phyloP scores from a whole-genome alignment of 768 basidiomycete genomes.

The Auriscalpium orientale region DNA sequence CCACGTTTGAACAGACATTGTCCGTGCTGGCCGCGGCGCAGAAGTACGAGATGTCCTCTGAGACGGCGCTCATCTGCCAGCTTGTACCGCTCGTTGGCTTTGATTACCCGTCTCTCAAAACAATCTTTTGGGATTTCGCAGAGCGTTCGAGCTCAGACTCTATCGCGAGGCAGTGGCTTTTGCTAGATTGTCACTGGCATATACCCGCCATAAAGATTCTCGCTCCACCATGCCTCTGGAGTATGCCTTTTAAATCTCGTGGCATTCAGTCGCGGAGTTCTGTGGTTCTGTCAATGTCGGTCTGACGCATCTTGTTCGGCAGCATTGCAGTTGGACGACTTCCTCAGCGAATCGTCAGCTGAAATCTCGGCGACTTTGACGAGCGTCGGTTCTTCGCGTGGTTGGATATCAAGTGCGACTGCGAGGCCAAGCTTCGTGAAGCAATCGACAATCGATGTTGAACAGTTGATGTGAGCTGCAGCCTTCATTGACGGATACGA shows the following conservation, averaged over 20 bases:
- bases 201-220: neutral
- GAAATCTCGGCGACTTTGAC: neutral
- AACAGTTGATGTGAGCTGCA: too few relatives aligned
- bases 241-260: neutral
- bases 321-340: neutral
- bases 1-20: neutral
- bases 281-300: neutral
- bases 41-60: neutral
- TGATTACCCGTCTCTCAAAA: neutral
- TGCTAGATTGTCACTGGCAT: neutral
- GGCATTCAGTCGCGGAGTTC: neutral
- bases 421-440: too few relatives aligned
- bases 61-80: neutral
- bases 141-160: neutral
- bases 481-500: too few relatives aligned
- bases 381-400: neutral
- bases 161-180: neutral
- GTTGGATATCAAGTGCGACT: too few relatives aligned
- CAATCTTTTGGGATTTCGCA: neutral
- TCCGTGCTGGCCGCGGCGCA: neutral
- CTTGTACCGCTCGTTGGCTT: neutral
- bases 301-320: neutral
- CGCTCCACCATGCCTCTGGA: neutral
- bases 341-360: neutral
- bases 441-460: too few relatives aligned